Evolutionary conservation across 2,329 filamentous ascomycete genomes (phyloP).

Genomic region (Monosporascus sp.): DNA sequence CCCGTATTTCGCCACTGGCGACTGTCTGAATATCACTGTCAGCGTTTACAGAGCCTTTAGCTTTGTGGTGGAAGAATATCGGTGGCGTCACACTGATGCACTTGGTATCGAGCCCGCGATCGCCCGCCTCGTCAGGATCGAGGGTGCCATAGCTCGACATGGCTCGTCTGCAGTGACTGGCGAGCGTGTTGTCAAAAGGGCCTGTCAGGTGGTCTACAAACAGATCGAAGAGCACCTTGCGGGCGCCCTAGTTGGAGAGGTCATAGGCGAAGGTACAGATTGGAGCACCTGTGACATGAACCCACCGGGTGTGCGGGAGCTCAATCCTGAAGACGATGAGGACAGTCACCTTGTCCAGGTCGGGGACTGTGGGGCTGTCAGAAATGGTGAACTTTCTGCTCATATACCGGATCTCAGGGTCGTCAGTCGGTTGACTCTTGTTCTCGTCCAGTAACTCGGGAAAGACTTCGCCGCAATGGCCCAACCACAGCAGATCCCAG

Average conservation of each 20-base stretch:
- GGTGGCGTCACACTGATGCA: conserved; percentile 29
- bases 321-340: conserved; percentile 21
- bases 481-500: conserved; percentile 24
- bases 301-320: conserved; percentile 19
- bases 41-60: conserved; percentile 17
- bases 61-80: conserved; percentile 28
- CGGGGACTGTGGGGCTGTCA: conserved; percentile 22
- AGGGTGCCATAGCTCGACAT: conserved; percentile 14
- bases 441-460: conserved; percentile 21
- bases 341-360: conserved; percentile 19
- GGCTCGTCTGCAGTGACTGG: conserved; percentile 24
- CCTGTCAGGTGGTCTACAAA: conserved; percentile 24
- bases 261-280: conserved; percentile 29
- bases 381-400: conserved; percentile 20
- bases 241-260: conserved; percentile 20
- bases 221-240: conserved; percentile 23
- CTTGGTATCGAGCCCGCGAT: conserved; percentile 24
- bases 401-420: conserved; percentile 17
- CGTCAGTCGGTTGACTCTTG: conserved; percentile 15
- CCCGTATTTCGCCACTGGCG: conserved; percentile 12
- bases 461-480: conserved; percentile 26
- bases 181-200: conserved; percentile 29
- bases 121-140: conserved; percentile 9
- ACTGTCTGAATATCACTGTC: conserved; percentile 28
- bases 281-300: conserved; percentile 20